Conservation (phyloP, 1,139 yeast species). For the Eremothecium gossypii region DNA sequence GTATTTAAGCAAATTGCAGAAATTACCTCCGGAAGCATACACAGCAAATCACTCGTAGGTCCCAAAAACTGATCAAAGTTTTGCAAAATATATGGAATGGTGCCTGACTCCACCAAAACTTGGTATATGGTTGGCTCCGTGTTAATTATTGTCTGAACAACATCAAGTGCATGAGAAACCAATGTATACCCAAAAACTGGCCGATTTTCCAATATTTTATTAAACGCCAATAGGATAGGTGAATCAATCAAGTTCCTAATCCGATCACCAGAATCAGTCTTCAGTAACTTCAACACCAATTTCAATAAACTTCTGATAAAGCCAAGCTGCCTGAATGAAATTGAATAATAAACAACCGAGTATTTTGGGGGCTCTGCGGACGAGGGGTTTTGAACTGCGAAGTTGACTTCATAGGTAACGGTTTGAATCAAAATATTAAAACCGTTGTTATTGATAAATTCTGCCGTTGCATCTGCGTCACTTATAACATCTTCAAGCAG, state of each 20-base stretch:
- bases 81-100: conserved; percentile 56
- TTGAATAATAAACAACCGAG: conserved; percentile 46
- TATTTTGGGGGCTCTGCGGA: conserved; percentile 46
- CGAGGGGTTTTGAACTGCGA: conserved; percentile 49
- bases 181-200: conserved; percentile 59
- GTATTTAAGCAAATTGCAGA: conserved; percentile 78
- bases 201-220: conserved; percentile 50
- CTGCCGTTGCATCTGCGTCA: conserved; percentile 40
- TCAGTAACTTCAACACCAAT: conserved; percentile 55
- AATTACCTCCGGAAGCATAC: conserved; percentile 63
- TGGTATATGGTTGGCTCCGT: conserved; percentile 88
- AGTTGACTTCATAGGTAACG: conserved; percentile 57
- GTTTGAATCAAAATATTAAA: conserved; percentile 52
- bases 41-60: conserved; percentile 50
- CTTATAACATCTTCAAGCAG: conserved; percentile 47
- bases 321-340: conserved; percentile 59
- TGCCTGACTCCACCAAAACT: conserved; percentile 69
- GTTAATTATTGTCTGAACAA: conserved; percentile 66
- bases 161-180: conserved; percentile 55
- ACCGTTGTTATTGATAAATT: conserved; percentile 62
- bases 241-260: conserved; percentile 82
- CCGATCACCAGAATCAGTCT: conserved; percentile 72
- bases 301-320: conserved; percentile 47
- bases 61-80: conserved; percentile 44
- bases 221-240: conserved; percentile 54